Evolutionary conservation across 2,329 filamentous ascomycete species (phyloP).

Genomic region (Didymella lethalis): DNA sequence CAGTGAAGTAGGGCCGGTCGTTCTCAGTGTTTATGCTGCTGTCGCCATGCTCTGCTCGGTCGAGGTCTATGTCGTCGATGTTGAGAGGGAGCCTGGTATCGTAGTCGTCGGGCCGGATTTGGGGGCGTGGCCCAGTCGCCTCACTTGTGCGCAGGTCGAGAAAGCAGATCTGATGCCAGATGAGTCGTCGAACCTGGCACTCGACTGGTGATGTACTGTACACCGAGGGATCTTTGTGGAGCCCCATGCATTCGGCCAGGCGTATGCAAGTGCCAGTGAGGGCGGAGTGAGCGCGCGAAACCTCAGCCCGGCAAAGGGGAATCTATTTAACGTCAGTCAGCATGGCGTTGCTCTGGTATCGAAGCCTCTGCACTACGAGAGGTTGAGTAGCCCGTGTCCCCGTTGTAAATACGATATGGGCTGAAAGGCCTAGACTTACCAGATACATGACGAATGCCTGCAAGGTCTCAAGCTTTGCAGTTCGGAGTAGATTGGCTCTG

Average conservation of each 20-base stretch:
- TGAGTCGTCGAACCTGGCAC: slow-evolving; percentile 72
- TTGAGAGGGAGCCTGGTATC: slow-evolving; percentile 77
- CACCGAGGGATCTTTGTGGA: slow-evolving; percentile 73
- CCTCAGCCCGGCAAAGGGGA: slow-evolving; percentile 73
- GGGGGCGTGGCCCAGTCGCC: slow-evolving; percentile 73
- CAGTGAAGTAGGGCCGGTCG: slow-evolving; percentile 67
- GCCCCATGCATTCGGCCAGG: slow-evolving; percentile 78
- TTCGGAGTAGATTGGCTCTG: slow-evolving; percentile 74
- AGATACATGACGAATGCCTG: slow-evolving; percentile 81
- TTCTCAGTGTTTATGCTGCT: slow-evolving; percentile 52
- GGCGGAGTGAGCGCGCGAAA: slow-evolving; percentile 77
- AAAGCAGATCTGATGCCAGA: slow-evolving; percentile 82
- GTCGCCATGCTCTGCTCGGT: slow-evolving; percentile 36
- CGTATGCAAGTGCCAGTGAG: slow-evolving; percentile 75
- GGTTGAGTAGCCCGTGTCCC: background rate
- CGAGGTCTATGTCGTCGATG: slow-evolving; percentile 71
- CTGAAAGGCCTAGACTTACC: slow-evolving; percentile 56
- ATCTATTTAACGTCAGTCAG: slow-evolving; percentile 57
- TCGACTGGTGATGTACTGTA: slow-evolving; percentile 73
- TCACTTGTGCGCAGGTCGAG: slow-evolving; percentile 78
- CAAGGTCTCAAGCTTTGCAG: slow-evolving; percentile 75
- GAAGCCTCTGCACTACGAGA: background rate
- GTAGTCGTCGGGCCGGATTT: slow-evolving; percentile 77
- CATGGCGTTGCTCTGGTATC: background rate
- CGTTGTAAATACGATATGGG: background rate